Percentiles rank a stretch among this genome's conserved stretches.
Evolutionary conservation across 768 basidiomycete species (phyloP).

Genomic region (Leccinum ochraceum): DNA sequence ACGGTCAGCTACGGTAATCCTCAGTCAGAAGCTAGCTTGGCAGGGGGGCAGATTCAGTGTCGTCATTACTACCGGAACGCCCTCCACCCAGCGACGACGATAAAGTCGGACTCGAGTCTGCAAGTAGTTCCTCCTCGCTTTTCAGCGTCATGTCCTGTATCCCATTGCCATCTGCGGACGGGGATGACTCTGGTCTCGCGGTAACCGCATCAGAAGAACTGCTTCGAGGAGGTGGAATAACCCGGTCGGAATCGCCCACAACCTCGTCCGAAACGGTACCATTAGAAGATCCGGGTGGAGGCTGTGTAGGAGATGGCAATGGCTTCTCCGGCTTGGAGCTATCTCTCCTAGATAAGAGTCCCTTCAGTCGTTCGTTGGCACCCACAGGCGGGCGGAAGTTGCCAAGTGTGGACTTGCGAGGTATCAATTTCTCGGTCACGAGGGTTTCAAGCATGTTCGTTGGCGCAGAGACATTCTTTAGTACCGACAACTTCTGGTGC

Average conservation of each 20-base stretch:
- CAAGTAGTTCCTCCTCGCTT: constrained; percentile 7
- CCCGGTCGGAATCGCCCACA: constrained; percentile 20
- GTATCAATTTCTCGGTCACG: constrained; percentile 75
- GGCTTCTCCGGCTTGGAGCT: constrained; percentile 30
- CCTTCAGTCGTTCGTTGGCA: constrained; percentile 40
- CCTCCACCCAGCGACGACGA: constrained; percentile 7
- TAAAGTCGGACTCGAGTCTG: constrained; percentile 13
- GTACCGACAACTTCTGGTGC: constrained; percentile 69
- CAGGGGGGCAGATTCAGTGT: neutral
- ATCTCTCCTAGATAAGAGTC: constrained; percentile 35
- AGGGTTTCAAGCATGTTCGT: constrained; percentile 84
- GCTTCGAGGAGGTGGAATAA: constrained; percentile 23
- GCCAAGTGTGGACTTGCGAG: constrained; percentile 35
- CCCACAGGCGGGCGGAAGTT: constrained; percentile 24
- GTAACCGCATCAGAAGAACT: constrained; percentile 10
- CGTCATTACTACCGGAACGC: constrained; percentile 14
- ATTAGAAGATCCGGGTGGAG: constrained; percentile 18
- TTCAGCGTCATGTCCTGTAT: constrained; percentile 2
- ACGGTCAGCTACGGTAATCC: constrained; percentile 17
- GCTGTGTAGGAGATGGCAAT: constrained; percentile 28
- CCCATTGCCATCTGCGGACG: constrained; percentile 9
- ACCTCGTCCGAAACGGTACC: constrained; percentile 14
- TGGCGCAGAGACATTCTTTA: constrained; percentile 72
- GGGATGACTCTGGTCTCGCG: constrained; percentile 7
- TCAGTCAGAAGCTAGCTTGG: constrained; percentile 14